Percentiles rank a stretch among this genome's conserved stretches.
phyloP scores from a whole-genome alignment of 2,329 filamentous ascomycete genomes.

The Sphaerostilbella broomeana region DNA sequence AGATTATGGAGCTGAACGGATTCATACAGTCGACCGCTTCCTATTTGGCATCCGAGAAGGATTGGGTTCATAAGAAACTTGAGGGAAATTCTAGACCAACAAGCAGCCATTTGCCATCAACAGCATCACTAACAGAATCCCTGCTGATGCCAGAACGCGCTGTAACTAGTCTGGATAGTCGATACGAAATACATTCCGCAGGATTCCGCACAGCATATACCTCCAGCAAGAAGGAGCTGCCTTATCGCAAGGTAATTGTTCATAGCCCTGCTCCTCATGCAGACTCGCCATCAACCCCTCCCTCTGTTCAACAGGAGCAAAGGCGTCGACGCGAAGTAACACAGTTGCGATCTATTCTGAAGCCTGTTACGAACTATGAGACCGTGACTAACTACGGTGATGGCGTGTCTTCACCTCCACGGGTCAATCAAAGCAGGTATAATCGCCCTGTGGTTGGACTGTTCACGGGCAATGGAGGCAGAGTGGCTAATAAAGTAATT shows the following conservation, averaged over 20 bases:
- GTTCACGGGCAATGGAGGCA: constrained; percentile 1
- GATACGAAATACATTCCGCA: no score
- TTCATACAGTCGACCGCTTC: constrained; percentile 23
- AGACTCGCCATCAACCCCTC: constrained; percentile 20
- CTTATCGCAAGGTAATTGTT: constrained; percentile 27
- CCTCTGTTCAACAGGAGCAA: constrained; percentile 33
- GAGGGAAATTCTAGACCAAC: background rate
- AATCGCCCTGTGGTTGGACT: constrained; percentile 18
- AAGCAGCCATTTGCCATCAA: background rate
- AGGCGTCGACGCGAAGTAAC: constrained; percentile 25
- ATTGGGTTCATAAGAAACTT: constrained; percentile 25
- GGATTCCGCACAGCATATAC: no score
- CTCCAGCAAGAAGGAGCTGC: constrained; percentile 2
- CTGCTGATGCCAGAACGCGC: no score
- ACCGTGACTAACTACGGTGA: constrained; percentile 5
- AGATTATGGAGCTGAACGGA: constrained; percentile 22
- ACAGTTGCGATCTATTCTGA: constrained; percentile 30
- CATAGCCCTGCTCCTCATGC: constrained; percentile 22
- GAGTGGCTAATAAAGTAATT: constrained; percentile 17
- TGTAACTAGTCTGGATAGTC: no score
- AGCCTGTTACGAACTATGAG: constrained; percentile 9
- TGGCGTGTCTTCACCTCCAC: constrained; percentile 3
- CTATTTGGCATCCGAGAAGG: constrained; percentile 23
- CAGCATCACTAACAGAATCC: no score
- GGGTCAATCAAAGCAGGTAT: constrained; percentile 19